Evolutionary conservation across 305 asterid species (phyloP).

Genomic region (Rubia occidens): DNA sequence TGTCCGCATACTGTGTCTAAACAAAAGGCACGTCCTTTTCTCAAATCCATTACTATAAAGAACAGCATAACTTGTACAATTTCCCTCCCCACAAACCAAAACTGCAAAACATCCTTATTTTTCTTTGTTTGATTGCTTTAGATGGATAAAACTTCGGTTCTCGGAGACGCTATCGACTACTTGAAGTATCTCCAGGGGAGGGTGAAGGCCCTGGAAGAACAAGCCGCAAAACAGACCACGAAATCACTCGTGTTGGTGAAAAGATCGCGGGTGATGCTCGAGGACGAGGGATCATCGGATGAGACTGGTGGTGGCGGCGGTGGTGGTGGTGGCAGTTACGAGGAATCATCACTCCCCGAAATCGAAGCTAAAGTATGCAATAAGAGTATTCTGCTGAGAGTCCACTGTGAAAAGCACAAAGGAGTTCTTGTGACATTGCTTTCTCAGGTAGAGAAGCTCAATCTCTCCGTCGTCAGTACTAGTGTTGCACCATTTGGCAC

Average conservation of each 20-base stretch:
- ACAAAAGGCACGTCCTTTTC: background rate
- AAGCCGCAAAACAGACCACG: constrained; percentile 24
- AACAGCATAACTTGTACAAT: background rate
- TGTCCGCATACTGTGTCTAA: too few relatives aligned
- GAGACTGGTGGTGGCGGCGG: constrained; percentile 7
- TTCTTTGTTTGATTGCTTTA: constrained; percentile 10
- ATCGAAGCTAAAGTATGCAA: constrained; percentile 32
- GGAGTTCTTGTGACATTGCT: constrained; percentile 29
- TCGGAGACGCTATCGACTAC: constrained; percentile 44
- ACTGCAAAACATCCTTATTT: background rate
- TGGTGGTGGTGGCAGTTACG: constrained; percentile 6
- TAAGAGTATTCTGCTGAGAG: constrained; percentile 27
- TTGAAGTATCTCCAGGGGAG: constrained; percentile 41
- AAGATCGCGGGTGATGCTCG: constrained; percentile 27
- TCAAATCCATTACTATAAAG: constrained; percentile 6
- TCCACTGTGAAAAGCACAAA: constrained; percentile 28
- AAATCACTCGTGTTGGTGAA: constrained; percentile 37
- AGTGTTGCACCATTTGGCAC: constrained; percentile 27
- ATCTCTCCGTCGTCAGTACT: constrained; percentile 22
- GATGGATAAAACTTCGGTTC: constrained; percentile 53
- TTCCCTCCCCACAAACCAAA: background rate
- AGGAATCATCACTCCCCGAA: constrained; percentile 30
- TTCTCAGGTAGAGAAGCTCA: constrained; percentile 25
- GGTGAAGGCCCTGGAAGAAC: constrained; percentile 41
- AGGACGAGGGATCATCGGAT: constrained; percentile 30